phyloP scores from a whole-genome alignment of 345 rosid genomes.

The Populus euphratica region DNA sequence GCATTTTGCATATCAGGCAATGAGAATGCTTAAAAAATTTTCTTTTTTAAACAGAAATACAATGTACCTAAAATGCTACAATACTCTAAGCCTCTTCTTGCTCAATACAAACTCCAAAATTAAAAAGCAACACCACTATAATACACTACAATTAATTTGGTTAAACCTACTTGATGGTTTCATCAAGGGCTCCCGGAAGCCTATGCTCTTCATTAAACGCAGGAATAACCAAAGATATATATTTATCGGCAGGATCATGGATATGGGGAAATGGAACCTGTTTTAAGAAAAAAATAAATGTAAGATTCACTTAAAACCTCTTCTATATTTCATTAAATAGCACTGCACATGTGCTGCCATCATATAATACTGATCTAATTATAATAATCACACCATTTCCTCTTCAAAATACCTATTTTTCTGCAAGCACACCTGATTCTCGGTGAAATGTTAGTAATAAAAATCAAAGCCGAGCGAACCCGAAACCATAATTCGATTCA shows the following conservation, averaged over 20 bases:
- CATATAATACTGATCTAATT: not conserved
- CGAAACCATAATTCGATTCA: not conserved
- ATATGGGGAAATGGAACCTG: conserved; percentile 72
- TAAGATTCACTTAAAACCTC: not conserved
- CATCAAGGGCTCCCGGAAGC: conserved; percentile 85
- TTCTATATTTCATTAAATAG: not conserved
- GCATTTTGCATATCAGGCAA: not conserved
- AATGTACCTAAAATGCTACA: not conserved
- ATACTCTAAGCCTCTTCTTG: not conserved
- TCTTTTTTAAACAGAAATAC: not conserved
- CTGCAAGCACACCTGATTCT: not conserved
- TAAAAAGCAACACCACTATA: not conserved
- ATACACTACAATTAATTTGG: not conserved
- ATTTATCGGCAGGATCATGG: conserved; percentile 72
- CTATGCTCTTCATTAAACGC: conserved; percentile 90
- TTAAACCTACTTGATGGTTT: conserved; percentile 71
- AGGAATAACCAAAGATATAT: conserved; percentile 79
- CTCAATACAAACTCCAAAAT: not conserved
- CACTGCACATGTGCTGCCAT: not conserved
- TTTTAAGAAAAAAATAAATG: not conserved
- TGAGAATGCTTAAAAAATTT: not conserved
- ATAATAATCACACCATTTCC: not conserved
- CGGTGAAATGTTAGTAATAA: not conserved
- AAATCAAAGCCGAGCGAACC: not conserved
- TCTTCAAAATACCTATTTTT: not conserved